Evolutionary conservation across 345 rosid genomes (phyloP).

Genomic region (Acer yangbiense): DNA sequence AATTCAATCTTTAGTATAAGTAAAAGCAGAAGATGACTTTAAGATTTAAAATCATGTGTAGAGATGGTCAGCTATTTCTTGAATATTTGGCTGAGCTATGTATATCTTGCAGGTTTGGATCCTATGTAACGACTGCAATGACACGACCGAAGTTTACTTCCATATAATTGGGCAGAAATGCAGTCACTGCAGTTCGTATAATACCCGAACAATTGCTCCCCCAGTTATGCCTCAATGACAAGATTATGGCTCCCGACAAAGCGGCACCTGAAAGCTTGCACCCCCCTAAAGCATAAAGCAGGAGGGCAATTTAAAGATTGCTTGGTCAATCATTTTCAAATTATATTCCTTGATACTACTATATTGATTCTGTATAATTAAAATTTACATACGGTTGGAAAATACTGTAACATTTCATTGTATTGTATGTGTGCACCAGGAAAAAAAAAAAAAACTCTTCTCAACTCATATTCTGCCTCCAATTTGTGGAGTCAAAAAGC

Average conservation of each 20-base stretch:
- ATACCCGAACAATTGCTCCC: conserved; percentile 79
- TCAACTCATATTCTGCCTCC: conserved; percentile 18
- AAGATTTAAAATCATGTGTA: not conserved
- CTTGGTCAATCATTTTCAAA: conserved; percentile 3
- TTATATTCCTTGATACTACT: not conserved
- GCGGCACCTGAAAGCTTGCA: not conserved
- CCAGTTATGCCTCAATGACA: conserved; percentile 81
- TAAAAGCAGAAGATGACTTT: not conserved
- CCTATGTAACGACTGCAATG: conserved; percentile 95
- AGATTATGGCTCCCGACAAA: conserved; percentile 1
- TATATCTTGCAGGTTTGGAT: conserved; percentile 80
- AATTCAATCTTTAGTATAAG: not conserved
- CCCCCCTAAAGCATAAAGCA: conserved; percentile 16
- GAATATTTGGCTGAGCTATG: not conserved
- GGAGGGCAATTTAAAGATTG: conserved; percentile 15
- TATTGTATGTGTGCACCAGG: conserved; percentile 5
- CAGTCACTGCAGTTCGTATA: conserved; percentile 88
- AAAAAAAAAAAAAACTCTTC: not conserved
- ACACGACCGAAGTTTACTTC: conserved; percentile 89
- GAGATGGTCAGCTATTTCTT: not conserved
- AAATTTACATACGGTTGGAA: conserved; percentile 1
- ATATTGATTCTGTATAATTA: not conserved
- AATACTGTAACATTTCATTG: conserved; percentile 1
- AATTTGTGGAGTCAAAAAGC: conserved; percentile 10
- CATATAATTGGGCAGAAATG: conserved; percentile 94